These are phyloP conservation scores for Candida insectorum DNA, from an alignment of 805 yeast species.

Conservation along the genomic window DNA sequence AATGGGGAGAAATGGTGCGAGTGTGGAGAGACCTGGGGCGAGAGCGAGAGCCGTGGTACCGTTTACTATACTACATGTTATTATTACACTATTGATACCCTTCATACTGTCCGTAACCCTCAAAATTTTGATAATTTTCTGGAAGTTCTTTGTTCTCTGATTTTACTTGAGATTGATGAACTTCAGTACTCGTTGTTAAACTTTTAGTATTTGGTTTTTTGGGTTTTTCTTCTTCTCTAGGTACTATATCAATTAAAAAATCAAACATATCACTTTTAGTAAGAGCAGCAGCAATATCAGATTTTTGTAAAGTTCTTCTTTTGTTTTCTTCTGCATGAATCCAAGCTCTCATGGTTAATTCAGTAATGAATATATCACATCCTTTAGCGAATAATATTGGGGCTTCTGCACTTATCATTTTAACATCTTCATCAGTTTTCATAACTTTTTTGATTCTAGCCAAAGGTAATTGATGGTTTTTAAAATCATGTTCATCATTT, in stretches of 20 bases:
- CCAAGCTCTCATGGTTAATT: slow-evolving; percentile 98
- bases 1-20: too few relatives aligned
- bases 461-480: slow-evolving; percentile 89
- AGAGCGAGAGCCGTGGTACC: too few relatives aligned
- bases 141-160: not conserved
- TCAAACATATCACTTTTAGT: slow-evolving; percentile 97
- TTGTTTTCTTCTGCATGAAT: slow-evolving; percentile 96
- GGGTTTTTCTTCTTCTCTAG: slow-evolving; percentile 76
- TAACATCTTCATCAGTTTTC: slow-evolving; percentile 96
- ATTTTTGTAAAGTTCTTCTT: slow-evolving; percentile 87
- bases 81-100: slow-evolving; percentile 5
- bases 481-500: slow-evolving; percentile 83
- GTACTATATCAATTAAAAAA: slow-evolving; percentile 92
- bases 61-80: too few relatives aligned
- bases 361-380: slow-evolving; percentile 95
- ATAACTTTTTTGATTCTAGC: slow-evolving; percentile 96
- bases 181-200: not conserved
- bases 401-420: slow-evolving; percentile 98
- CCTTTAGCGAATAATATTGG: slow-evolving; percentile 97
- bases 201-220: slow-evolving; percentile 25
- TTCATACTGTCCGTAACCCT: slow-evolving; percentile 7
- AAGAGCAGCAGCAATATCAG: slow-evolving; percentile 93
- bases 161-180: not conserved
- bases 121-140: slow-evolving; percentile 8
- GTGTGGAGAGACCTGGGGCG: too few relatives aligned